Evolutionary conservation across 768 basidiomycete species (phyloP).

Genomic region (Gyrodon lividus): DNA sequence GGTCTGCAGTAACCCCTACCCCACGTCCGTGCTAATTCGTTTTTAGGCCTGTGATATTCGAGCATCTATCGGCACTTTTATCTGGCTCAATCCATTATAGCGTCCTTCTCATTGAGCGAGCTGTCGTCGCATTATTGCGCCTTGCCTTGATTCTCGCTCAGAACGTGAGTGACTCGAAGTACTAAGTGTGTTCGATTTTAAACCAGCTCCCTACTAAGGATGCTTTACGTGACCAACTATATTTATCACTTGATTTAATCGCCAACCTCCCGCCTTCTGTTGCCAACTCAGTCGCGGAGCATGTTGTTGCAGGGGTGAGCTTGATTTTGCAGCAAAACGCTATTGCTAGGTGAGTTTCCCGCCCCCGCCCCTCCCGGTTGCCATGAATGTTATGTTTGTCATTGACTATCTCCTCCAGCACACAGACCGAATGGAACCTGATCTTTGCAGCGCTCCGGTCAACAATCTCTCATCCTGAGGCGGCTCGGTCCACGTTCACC

Average conservation of each 20-base stretch:
- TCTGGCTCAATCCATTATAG: constrained; percentile 79
- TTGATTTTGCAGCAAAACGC: constrained; percentile 74
- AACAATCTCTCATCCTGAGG: constrained; percentile 83
- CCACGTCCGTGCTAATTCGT: constrained; percentile 1
- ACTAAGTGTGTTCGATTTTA: background rate
- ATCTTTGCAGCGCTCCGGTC: constrained; percentile 85
- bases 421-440: constrained; percentile 95
- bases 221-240: constrained; percentile 87
- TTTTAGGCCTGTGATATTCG: constrained; percentile 88
- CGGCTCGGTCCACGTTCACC: constrained; percentile 80
- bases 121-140: constrained; percentile 84
- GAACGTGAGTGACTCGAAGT: constrained; percentile 47
- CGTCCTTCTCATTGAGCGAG: constrained; percentile 88
- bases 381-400: background rate
- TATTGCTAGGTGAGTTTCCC: constrained; percentile 52
- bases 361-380: no score
- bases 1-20: constrained; percentile 20
- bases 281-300: constrained; percentile 86
- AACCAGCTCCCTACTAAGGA: constrained; percentile 44
- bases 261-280: constrained; percentile 74
- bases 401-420: constrained; percentile 42
- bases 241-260: constrained; percentile 88
- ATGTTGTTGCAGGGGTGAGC: constrained; percentile 81
- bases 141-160: constrained; percentile 82
- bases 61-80: constrained; percentile 83